A percentile compares a stretch with the other conserved stretches of the same genome.
Evolutionary conservation across 1,284 basidiomycete species (phyloP).

Genomic region (Austropuccinia psidii): DNA sequence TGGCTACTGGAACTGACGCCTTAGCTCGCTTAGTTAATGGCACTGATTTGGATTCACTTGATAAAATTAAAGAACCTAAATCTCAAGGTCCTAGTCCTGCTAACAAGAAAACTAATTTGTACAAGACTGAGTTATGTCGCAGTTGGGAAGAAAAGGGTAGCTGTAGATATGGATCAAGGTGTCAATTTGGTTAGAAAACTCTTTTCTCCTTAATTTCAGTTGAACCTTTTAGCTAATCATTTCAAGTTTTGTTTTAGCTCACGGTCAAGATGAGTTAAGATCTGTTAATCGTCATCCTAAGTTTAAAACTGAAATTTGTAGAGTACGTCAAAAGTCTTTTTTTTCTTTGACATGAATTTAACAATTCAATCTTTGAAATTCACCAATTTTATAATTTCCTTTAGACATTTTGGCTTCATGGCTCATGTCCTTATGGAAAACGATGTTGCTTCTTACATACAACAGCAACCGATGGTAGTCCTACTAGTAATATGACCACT

Average conservation of each 20-base stretch:
- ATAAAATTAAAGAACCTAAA: background rate
- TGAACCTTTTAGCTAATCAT: background rate
- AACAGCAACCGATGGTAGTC: background rate
- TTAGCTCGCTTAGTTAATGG: background rate
- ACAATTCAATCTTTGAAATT: background rate
- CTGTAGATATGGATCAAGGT: conserved; percentile 78
- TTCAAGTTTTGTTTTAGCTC: conserved; percentile 49
- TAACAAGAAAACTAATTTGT: conserved; percentile 34
- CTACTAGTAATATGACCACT: background rate
- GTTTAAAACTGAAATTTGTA: conserved; percentile 33
- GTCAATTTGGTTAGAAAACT: conserved; percentile 64
- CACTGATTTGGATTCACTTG: background rate
- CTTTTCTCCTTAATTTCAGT: background rate
- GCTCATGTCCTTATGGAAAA: conserved; percentile 34
- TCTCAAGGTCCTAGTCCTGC: background rate
- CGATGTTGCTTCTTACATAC: conserved; percentile 33
- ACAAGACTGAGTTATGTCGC: conserved; percentile 67
- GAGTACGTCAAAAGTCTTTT: background rate
- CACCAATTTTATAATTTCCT: background rate
- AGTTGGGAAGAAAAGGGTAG: conserved; percentile 87
- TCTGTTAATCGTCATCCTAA: conserved; percentile 74
- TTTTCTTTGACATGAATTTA: background rate
- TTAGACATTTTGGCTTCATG: conserved; percentile 34
- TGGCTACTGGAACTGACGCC: background rate
- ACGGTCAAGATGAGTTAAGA: conserved; percentile 76